Conservation (phyloP, 2,329 filamentous ascomycete species). For the Pyrenophora teres region DNA sequence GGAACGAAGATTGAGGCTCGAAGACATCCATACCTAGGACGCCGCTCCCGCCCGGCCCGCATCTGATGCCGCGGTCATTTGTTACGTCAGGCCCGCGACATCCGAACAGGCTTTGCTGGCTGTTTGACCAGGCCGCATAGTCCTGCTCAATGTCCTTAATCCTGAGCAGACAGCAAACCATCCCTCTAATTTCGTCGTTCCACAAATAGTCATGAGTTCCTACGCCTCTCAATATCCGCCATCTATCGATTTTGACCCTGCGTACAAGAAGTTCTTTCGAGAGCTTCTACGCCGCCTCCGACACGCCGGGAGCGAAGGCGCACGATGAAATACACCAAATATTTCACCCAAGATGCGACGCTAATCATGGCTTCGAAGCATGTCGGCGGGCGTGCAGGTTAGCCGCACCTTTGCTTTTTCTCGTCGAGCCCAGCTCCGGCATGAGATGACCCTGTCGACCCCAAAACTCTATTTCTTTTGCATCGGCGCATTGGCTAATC, state of each 20-base stretch:
- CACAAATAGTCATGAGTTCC: conserved; percentile 25
- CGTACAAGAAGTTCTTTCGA: conserved; percentile 54
- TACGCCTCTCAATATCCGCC: conserved; percentile 47
- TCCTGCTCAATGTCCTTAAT: not conserved
- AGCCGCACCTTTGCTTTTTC: conserved; percentile 9
- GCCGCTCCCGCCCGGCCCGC: conserved; percentile 15
- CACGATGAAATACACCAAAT: conserved; percentile 56
- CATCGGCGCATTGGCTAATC: not conserved
- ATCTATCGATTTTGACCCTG: conserved; percentile 45
- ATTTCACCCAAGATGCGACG: conserved; percentile 56
- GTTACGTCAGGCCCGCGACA: conserved; percentile 11
- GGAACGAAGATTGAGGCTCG: not conserved
- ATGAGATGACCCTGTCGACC: not conserved
- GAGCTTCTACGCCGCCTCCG: conserved; percentile 54
- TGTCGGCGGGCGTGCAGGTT: conserved; percentile 53
- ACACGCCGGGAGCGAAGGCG: conserved; percentile 53
- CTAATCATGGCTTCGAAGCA: conserved; percentile 59
- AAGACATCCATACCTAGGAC: not conserved
- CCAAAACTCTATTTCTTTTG: not conserved
- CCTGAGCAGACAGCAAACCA: not conserved
- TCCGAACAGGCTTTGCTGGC: conserved; percentile 4
- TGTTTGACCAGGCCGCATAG: conserved; percentile 6
- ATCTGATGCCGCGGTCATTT: not conserved
- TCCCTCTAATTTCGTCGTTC: not conserved
- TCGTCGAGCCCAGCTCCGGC: not conserved